Conservation (phyloP, 768 basidiomycete genomes). For the Tulasnella sp. region DNA sequence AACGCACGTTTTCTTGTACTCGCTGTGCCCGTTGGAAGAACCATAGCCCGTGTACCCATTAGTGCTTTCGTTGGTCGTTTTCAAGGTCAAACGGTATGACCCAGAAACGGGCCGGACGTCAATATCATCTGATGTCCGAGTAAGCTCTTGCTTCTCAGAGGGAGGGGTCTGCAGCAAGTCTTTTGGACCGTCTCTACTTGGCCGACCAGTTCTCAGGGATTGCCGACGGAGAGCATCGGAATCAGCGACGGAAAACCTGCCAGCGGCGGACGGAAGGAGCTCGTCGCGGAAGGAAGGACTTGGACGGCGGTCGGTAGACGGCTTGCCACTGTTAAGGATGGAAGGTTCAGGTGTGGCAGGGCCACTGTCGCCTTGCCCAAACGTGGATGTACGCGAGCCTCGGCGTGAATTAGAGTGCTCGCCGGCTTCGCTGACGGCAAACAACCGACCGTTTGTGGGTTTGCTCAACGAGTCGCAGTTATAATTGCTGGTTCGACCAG, state of each 20-base stretch:
- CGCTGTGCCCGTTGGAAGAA: slow-evolving; percentile 3
- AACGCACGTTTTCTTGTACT: slow-evolving; percentile 5
- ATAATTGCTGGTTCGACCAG: not conserved
- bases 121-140: slow-evolving; percentile 5
- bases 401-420: not conserved
- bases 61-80: slow-evolving; percentile 11
- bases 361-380: not conserved
- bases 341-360: not conserved
- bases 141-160: slow-evolving; percentile 5
- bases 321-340: too few species aligned
- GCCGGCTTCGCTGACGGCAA: not conserved
- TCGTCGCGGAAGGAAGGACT: not conserved
- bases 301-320: too few species aligned
- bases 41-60: slow-evolving; percentile 8
- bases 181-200: not conserved
- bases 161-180: not conserved
- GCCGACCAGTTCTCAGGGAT: not conserved
- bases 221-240: slow-evolving; percentile 7
- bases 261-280: not conserved
- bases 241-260: slow-evolving; percentile 2
- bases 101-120: not conserved
- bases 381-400: slow-evolving; percentile 3
- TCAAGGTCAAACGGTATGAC: slow-evolving; percentile 4
- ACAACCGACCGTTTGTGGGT: not conserved
- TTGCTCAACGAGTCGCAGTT: not conserved